These are phyloP conservation scores for Trichoderma lentiforme DNA, from an alignment of 2,329 filamentous ascomycete species.

Conservation along the genomic window DNA sequence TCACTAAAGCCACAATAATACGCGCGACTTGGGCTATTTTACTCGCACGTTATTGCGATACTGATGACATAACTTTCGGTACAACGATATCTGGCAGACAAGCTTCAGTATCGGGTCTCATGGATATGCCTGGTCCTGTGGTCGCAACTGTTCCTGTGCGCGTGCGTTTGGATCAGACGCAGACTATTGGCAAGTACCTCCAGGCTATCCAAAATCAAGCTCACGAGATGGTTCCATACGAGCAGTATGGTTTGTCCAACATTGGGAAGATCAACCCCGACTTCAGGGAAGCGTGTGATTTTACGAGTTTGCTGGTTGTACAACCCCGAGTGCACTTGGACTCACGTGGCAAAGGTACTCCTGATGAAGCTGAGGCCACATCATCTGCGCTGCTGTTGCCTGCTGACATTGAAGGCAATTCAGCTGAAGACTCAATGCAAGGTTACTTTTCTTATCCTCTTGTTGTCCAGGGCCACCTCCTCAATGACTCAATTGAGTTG, in stretches of 20 bases:
- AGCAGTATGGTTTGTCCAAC: conserved; percentile 23
- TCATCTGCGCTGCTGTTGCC: background rate
- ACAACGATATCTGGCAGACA: conserved; percentile 23
- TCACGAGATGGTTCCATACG: conserved; percentile 24
- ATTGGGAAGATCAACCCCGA: conserved; percentile 10
- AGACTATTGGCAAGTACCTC: conserved; percentile 11
- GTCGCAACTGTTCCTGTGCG: conserved; percentile 22
- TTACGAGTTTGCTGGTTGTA: conserved; percentile 11
- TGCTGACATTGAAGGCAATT: background rate
- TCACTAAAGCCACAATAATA: conserved; percentile 21
- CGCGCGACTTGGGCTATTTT: conserved; percentile 25
- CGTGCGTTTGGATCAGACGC: conserved; percentile 14
- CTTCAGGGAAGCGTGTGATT: background rate
- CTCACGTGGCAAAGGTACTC: background rate
- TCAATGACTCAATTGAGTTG: background rate
- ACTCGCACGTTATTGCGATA: conserved; percentile 21
- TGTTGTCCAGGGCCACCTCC: conserved; percentile 7
- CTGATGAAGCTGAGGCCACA: background rate
- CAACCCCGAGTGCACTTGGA: conserved; percentile 2
- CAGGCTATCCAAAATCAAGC: conserved; percentile 21
- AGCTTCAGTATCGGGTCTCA: conserved; percentile 15
- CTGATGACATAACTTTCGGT: conserved; percentile 25
- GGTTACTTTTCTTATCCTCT: conserved; percentile 16
- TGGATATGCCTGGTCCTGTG: conserved; percentile 20
- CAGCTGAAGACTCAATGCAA: conserved; percentile 7